These are phyloP conservation scores for Persicaria maculosa DNA, from an alignment of 148 eudicot species.

Conservation along the genomic window DNA sequence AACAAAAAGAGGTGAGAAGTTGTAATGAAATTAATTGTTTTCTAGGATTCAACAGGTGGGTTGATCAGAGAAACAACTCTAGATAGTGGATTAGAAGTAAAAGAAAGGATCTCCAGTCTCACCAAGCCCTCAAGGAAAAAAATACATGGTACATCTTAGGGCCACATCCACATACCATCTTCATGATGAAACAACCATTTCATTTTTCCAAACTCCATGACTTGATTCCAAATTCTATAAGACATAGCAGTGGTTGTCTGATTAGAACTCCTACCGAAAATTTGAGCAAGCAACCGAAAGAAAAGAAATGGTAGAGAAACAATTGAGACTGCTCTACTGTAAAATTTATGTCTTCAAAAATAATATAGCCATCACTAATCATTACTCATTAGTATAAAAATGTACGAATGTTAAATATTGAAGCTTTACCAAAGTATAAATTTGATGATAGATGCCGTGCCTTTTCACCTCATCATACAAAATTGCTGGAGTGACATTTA, in stretches of 20 bases:
- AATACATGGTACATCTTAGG: background rate
- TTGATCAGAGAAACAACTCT: background rate
- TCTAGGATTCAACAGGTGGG: background rate
- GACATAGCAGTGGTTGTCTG: background rate
- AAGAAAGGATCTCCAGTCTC: background rate
- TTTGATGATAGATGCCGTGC: constrained; percentile 2
- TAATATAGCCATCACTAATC: background rate
- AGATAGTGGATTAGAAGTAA: background rate
- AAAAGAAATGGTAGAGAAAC: background rate
- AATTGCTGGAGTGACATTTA: no score
- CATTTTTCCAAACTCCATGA: background rate
- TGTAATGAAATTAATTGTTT: background rate
- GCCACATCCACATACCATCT: background rate
- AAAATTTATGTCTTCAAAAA: constrained; percentile 5
- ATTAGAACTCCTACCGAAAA: background rate
- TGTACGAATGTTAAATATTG: background rate
- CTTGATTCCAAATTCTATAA: background rate
- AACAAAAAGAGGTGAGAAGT: no score
- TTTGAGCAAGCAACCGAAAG: background rate
- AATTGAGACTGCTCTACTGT: background rate
- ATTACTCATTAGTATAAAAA: background rate
- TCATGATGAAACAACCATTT: background rate
- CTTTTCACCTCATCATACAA: background rate
- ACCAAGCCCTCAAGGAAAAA: background rate
- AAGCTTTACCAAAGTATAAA: background rate